Evolutionary conservation across 2,329 filamentous ascomycete genomes (phyloP), one percentile per base, ranked within the genome.

Genomic region (Leptographium lundbergii): DNA sequence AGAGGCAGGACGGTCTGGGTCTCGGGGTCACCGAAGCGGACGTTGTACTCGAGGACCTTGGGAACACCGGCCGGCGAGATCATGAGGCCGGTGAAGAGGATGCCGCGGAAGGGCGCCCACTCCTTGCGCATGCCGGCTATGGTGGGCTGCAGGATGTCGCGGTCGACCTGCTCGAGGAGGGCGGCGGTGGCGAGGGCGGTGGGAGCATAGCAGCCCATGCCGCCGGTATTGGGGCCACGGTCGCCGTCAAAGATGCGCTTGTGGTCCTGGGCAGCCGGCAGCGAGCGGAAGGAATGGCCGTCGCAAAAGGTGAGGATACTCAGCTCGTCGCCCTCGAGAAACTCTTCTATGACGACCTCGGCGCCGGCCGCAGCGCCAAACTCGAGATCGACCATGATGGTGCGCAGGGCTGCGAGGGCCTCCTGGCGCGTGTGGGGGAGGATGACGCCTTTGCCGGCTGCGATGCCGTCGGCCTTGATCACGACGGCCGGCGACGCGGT

Each of bases 151-250:
- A 97, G 81, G 58, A 96, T 87, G 39, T 87, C 88, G 59, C 79
- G 78, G 69, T 96, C 87, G 62, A 99, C 84, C 61, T 85, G 79
- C 22, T 86, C 86, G 22, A 94, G 80, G n/a, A 95, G 77, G 62
- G 86, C 82, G 57, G 84, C 81, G 0, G 86, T 87, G 34, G 87
- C 85, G 66, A 91, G 86, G 63, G 83, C 87, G 1, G 91, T 95
- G n/a, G 89, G 89, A 19, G 91, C 91, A 72, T 97, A 97, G 69
- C 91, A 96, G 57, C 94, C 94, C 94, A 97, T 97, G 48, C 94
- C 94, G 61, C 92, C 94, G 2, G 94, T 97, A 74, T 97, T 97
- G 45, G 91, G 89, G 1, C 94, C 94, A 56, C 82, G 80, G 69
- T 97, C 92, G 58, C 88, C 89, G 67, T 99, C 94, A 57, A 88